Evolutionary conservation across 139 green algal genomes (phyloP).

Genomic region (Dunaliella sp.): DNA sequence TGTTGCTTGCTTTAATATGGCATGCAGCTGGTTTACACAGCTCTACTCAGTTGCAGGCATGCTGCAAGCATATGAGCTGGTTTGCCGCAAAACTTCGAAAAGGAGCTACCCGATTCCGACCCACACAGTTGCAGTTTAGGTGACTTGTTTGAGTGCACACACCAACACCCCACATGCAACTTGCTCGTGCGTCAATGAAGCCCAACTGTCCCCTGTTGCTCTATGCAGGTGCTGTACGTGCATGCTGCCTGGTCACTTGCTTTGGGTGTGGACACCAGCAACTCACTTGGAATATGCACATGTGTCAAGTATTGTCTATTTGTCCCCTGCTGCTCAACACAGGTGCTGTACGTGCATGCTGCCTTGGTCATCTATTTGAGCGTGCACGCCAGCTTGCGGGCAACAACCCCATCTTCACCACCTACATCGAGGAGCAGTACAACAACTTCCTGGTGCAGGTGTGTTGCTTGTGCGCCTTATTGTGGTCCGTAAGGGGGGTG

Average conservation of each 20-base stretch:
- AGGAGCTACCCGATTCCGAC: too few relatives aligned
- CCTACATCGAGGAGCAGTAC: constrained; percentile 68
- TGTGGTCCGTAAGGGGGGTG: too few relatives aligned
- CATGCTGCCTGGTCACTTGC: not conserved
- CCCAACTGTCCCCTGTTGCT: not conserved
- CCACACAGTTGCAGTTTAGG: too few relatives aligned
- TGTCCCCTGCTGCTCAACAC: too few relatives aligned
- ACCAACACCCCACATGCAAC: not conserved
- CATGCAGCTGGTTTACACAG: too few relatives aligned
- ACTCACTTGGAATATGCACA: not conserved
- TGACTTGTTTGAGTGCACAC: not conserved
- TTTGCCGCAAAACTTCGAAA: too few relatives aligned
- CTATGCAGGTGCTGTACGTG: constrained; percentile 46
- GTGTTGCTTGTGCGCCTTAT: not conserved
- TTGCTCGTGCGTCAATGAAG: not conserved
- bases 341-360: constrained; percentile 52
- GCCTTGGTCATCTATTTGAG: constrained; percentile 57
- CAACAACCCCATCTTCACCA: constrained; percentile 51
- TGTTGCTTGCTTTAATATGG: too few relatives aligned
- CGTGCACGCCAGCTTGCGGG: constrained; percentile 52
- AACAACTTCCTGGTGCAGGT: constrained; percentile 44
- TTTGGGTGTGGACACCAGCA: not conserved
- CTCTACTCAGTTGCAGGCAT: too few relatives aligned
- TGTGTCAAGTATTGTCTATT: not conserved
- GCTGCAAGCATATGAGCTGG: too few relatives aligned